phyloP scores from a whole-genome alignment of 106 monocot genomes.

The Phalaenopsis aphrodite region DNA sequence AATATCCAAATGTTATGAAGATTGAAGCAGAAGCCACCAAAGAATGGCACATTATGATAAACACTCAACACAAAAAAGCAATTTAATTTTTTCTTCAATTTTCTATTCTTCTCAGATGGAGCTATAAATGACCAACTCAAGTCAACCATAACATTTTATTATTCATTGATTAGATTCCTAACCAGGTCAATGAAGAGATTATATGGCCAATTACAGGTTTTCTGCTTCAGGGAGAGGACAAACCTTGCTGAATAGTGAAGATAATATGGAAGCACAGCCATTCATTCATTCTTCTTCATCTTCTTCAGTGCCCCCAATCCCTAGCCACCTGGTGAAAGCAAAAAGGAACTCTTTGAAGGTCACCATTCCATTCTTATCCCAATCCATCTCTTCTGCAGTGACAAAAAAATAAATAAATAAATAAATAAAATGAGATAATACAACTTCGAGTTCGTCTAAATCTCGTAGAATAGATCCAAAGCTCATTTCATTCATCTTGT shows the following conservation, averaged over 20 bases:
- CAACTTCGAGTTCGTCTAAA: too few species aligned
- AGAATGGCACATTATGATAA: too few species aligned
- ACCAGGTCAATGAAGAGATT: not conserved
- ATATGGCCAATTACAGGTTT: too few species aligned
- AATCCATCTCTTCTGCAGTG: conserved; percentile 40
- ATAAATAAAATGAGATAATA: too few species aligned
- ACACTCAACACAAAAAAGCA: not conserved
- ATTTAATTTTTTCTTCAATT: not conserved
- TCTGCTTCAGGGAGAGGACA: not conserved
- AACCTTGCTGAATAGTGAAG: not conserved
- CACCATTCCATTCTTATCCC: conserved; percentile 70
- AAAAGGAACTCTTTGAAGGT: conserved; percentile 96
- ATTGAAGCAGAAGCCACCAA: too few species aligned
- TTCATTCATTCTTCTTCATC: conserved; percentile 26
- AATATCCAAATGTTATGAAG: not conserved
- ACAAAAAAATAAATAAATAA: not conserved
- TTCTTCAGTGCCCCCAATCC: conserved; percentile 54
- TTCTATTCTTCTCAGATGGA: not conserved
- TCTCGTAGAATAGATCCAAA: too few species aligned
- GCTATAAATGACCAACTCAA: not conserved
- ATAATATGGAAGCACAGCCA: not conserved
- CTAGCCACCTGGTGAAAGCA: conserved; percentile 85
- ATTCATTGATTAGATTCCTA: not conserved
- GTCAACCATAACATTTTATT: not conserved
- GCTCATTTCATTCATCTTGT: too few species aligned